Evolutionary conservation across 805 yeast species (phyloP).

Genomic region (Saccharomycopsis sp.): DNA sequence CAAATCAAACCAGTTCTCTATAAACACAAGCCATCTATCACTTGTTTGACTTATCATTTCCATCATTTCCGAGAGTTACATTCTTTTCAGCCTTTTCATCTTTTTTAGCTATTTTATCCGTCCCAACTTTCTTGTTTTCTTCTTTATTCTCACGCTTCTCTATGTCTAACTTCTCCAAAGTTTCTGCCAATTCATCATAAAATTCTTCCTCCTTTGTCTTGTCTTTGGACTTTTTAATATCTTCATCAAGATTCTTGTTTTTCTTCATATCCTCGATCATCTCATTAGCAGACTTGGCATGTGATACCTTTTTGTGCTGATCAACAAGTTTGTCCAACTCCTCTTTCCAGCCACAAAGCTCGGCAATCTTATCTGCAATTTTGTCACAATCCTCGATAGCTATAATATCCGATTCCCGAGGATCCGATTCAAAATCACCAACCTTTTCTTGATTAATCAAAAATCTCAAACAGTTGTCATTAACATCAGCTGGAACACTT

Average conservation of each 20-base stretch:
- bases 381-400: conserved; percentile 58
- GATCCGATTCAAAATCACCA: conserved; percentile 55
- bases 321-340: conserved; percentile 41
- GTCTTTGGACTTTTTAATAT: conserved; percentile 22
- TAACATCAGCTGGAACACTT: conserved; percentile 62
- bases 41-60: no score
- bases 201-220: conserved; percentile 22
- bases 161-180: conserved; percentile 10
- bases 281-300: conserved; percentile 22
- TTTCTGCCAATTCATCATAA: conserved; percentile 22
- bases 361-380: conserved; percentile 49
- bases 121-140: not conserved
- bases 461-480: conserved; percentile 43
- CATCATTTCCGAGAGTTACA: no score
- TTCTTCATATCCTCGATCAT: conserved; percentile 26
- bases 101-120: not conserved
- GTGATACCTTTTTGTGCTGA: conserved; percentile 20
- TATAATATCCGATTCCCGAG: conserved; percentile 56
- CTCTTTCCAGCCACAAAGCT: conserved; percentile 55
- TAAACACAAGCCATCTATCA: no score
- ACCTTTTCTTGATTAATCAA: conserved; percentile 71
- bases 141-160: not conserved
- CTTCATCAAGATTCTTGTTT: conserved; percentile 21
- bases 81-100: not conserved
- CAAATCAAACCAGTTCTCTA: no score